A percentile compares a stretch with the other conserved stretches of the same genome.
phyloP scores from a whole-genome alignment of 441 rosid species.

The Pelargonium fulgidum region DNA sequence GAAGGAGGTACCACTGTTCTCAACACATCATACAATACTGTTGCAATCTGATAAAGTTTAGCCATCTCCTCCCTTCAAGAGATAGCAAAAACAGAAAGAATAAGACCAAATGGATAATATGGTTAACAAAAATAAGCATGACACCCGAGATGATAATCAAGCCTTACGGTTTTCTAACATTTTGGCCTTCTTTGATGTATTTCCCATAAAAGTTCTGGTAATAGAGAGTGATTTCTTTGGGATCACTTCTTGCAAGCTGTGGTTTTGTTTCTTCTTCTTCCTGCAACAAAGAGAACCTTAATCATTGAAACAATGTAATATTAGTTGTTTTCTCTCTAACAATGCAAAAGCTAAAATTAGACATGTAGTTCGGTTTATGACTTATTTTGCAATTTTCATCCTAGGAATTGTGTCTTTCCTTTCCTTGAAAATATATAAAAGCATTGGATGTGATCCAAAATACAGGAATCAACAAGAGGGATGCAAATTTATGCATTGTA shows the following conservation, averaged over 20 bases:
- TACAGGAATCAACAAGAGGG: background rate
- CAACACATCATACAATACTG: slow-evolving; percentile 77
- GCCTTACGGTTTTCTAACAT: slow-evolving; percentile 69
- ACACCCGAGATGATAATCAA: slow-evolving; percentile 13
- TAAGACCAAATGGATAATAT: slow-evolving; percentile 18
- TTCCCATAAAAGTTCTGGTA: slow-evolving; percentile 57
- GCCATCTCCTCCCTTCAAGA: slow-evolving; percentile 89
- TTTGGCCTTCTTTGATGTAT: slow-evolving; percentile 51
- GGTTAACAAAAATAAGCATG: slow-evolving; percentile 16
- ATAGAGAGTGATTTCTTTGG: slow-evolving; percentile 59
- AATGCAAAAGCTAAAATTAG: slow-evolving; percentile 21
- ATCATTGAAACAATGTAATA: slow-evolving; percentile 30
- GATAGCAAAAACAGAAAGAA: slow-evolving; percentile 20
- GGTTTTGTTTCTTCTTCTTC: slow-evolving; percentile 49
- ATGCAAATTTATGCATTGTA: too few species aligned
- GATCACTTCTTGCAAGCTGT: slow-evolving; percentile 49
- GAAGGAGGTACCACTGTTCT: slow-evolving; percentile 44
- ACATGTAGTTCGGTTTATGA: too few species aligned
- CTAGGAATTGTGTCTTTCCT: too few species aligned
- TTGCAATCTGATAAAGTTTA: slow-evolving; percentile 69
- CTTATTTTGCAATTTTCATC: too few species aligned
- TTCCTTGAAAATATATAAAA: too few species aligned
- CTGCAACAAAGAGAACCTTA: slow-evolving; percentile 36
- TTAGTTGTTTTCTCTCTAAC: slow-evolving; percentile 55
- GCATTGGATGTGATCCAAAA: background rate